Evolutionary conservation across 371 early-diverging fungal species (phyloP).

Genomic region (Mucor saturninus): DNA sequence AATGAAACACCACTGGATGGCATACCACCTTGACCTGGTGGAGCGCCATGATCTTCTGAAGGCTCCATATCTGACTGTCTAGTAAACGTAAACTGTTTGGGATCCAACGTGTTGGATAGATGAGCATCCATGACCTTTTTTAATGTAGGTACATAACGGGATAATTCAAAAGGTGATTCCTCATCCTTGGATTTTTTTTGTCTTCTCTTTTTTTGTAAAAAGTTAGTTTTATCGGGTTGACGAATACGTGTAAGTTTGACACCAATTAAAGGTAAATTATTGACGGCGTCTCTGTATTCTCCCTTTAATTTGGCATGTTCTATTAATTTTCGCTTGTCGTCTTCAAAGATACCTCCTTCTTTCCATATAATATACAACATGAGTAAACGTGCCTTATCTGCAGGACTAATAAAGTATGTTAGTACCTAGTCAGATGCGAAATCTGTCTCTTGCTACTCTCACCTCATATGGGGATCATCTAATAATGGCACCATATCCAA

Average conservation of each 20-base stretch:
- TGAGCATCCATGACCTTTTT: constrained; percentile 64
- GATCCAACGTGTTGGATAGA: constrained; percentile 57
- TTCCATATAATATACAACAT: constrained; percentile 84
- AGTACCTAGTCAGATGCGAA: neutral
- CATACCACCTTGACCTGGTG: constrained; percentile 31
- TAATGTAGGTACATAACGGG: constrained; percentile 68
- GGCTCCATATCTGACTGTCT: constrained; percentile 56
- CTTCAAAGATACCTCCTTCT: constrained; percentile 69
- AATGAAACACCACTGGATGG: constrained; percentile 55
- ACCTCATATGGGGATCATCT: constrained; percentile 66
- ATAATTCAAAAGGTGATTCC: constrained; percentile 65
- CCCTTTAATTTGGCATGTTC: constrained; percentile 75
- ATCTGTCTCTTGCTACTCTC: neutral
- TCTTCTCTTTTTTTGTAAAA: constrained; percentile 34
- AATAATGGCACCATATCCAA: constrained; percentile 89
- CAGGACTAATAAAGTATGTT: constrained; percentile 35
- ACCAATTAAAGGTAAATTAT: constrained; percentile 75
- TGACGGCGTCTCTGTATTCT: constrained; percentile 73
- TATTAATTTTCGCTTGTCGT: constrained; percentile 74
- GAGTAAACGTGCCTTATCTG: constrained; percentile 87
- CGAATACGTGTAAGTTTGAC: constrained; percentile 52
- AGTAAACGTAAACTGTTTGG: constrained; percentile 60
- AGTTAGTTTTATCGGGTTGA: constrained; percentile 34
- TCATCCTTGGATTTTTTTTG: constrained; percentile 36
- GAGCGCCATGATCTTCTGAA: constrained; percentile 33